Conservation (phyloP, 2,329 filamentous ascomycete genomes). For the Fusarium concolor region DNA sequence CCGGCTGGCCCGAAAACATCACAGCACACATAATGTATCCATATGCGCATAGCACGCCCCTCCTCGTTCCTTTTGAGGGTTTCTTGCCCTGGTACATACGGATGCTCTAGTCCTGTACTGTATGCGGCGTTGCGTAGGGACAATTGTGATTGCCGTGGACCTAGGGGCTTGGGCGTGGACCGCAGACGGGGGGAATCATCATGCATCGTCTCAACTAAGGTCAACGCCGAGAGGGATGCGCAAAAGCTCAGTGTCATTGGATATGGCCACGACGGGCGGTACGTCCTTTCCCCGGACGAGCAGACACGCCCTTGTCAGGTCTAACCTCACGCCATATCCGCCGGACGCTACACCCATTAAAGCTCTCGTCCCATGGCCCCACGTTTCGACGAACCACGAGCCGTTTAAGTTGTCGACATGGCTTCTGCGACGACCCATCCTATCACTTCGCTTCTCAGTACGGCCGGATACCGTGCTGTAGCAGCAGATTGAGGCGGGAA, state of each 20-base stretch:
- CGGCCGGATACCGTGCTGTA: constrained; percentile 12
- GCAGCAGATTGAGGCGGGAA: constrained; percentile 30
- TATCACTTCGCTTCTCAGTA: constrained; percentile 34
- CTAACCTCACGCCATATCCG: constrained; percentile 48
- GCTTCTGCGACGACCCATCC: constrained; percentile 38
- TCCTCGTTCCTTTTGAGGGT: constrained; percentile 16
- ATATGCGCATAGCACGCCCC: constrained; percentile 19
- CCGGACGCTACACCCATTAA: constrained; percentile 46
- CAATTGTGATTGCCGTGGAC: constrained; percentile 39
- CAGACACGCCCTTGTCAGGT: constrained; percentile 35
- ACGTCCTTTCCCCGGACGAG: constrained; percentile 42
- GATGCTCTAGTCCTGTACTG: neutral
- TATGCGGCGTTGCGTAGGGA: constrained; percentile 8
- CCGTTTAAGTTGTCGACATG: constrained; percentile 25
- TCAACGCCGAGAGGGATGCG: constrained; percentile 28
- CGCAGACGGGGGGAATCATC: constrained; percentile 23
- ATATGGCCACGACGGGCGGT: constrained; percentile 11
- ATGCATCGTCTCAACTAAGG: constrained; percentile 38
- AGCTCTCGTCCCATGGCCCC: constrained; percentile 44
- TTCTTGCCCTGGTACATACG: constrained; percentile 18
- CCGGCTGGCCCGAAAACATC: constrained; percentile 32
- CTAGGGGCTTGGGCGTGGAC: constrained; percentile 29
- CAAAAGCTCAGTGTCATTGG: constrained; percentile 31
- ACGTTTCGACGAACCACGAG: constrained; percentile 43
- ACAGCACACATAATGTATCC: constrained; percentile 3